These are phyloP conservation scores for Polyporus arcularius DNA, from an alignment of 768 basidiomycete species.

Conservation along the genomic window DNA sequence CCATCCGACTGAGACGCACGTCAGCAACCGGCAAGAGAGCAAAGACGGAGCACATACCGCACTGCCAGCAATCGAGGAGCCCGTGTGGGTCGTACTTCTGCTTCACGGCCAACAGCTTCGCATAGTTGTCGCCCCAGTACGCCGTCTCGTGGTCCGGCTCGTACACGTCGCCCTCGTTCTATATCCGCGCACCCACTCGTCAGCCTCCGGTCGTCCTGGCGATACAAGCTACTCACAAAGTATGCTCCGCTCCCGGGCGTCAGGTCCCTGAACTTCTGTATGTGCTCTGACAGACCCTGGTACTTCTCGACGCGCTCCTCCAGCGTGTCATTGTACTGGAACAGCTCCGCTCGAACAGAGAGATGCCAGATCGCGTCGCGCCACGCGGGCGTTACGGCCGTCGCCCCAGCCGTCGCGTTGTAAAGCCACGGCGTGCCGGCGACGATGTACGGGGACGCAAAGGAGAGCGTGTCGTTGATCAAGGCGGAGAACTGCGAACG, in stretches of 20 bases:
- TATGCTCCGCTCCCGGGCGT: conserved; percentile 34
- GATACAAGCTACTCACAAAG: conserved; percentile 24
- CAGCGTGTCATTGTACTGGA: no score
- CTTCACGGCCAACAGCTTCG: conserved; percentile 31
- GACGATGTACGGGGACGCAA: conserved; percentile 26
- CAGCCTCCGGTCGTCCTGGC: neutral
- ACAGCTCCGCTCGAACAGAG: no score
- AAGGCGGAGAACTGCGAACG: conserved; percentile 22
- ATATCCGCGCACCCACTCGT: neutral
- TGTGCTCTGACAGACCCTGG: conserved; percentile 11
- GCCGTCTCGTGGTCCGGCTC: conserved; percentile 33
- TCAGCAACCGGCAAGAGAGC: neutral
- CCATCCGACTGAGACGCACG: conserved; percentile 29
- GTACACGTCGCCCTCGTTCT: conserved; percentile 40
- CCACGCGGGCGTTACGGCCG: no score
- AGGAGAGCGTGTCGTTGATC: conserved; percentile 24
- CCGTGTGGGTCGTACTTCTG: conserved; percentile 34
- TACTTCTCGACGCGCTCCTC: no score
- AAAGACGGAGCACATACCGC: conserved; percentile 27
- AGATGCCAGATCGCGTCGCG: no score
- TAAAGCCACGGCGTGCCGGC: conserved; percentile 27
- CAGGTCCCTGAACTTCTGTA: conserved; percentile 26
- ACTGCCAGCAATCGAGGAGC: conserved; percentile 37
- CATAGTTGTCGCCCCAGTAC: conserved; percentile 40
- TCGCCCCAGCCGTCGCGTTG: neutral